Conservation (phyloP, 208 protist genomes). For the Trypanosoma conorhini region DNA sequence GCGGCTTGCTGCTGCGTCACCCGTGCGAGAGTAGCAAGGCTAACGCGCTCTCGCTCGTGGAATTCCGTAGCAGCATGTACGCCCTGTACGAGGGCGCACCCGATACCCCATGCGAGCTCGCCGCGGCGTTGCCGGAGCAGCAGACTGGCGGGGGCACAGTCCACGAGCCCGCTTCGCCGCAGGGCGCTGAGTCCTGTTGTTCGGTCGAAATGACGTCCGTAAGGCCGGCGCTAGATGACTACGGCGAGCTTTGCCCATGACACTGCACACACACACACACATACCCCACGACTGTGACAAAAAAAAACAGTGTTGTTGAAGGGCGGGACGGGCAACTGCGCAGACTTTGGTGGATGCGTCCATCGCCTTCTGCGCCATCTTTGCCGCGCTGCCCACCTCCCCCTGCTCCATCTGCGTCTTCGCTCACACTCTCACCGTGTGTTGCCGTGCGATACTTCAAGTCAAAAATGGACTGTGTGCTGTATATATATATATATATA, state of each 20-base stretch:
- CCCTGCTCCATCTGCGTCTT: no score
- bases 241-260: constrained; percentile 9
- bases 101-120: no score
- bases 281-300: no score
- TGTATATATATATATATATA: no score
- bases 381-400: background rate
- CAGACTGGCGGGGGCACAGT: constrained; percentile 1
- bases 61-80: constrained; percentile 1
- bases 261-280: no score
- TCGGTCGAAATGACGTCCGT: background rate
- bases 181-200: background rate
- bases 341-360: no score
- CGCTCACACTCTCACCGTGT: no score
- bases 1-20: constrained; percentile 2
- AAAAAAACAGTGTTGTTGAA: no score
- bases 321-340: no score
- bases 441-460: no score
- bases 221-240: background rate
- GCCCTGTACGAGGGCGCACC: background rate
- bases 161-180: background rate
- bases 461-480: no score
- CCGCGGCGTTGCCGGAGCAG: background rate
- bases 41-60: constrained; percentile 6
- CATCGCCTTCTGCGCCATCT: no score
- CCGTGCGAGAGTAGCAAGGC: background rate